These are phyloP conservation scores for Wickerhamomyces sp. DNA, from an alignment of 1,139 yeast species.

Conservation along the genomic window DNA sequence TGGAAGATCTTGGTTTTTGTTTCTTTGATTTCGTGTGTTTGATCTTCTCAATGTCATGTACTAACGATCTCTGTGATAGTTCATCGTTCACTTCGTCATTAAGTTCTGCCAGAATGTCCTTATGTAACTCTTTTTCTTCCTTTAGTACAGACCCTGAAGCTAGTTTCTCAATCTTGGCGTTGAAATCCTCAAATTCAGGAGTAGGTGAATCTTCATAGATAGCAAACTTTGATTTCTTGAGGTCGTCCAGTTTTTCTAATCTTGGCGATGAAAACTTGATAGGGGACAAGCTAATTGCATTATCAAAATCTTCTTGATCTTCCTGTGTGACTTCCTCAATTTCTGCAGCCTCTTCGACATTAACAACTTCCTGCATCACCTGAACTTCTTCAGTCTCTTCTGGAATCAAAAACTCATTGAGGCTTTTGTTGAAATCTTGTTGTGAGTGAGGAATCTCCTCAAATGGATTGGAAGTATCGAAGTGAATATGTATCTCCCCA, in stretches of 20 bases:
- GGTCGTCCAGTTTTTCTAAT: slow-evolving; percentile 6
- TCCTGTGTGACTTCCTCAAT: neutral
- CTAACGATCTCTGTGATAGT: slow-evolving; percentile 14
- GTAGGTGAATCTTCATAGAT: slow-evolving; percentile 23
- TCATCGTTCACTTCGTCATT: slow-evolving; percentile 8
- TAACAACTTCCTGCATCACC: neutral
- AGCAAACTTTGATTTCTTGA: slow-evolving; percentile 8
- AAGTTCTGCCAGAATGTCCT: slow-evolving; percentile 4
- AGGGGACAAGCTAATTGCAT: slow-evolving; percentile 1
- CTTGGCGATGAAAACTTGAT: slow-evolving; percentile 18
- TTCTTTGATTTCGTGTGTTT: slow-evolving; percentile 26
- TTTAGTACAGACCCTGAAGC: slow-evolving; percentile 17
- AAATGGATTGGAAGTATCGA: slow-evolving; percentile 13
- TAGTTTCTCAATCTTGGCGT: slow-evolving; percentile 15
- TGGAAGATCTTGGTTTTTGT: slow-evolving; percentile 24
- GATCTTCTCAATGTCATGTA: slow-evolving; percentile 15
- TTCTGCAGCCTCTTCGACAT: too few relatives aligned
- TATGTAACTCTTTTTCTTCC: neutral
- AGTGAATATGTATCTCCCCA: slow-evolving; percentile 4
- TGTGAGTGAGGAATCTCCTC: slow-evolving; percentile 1
- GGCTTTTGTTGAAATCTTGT: slow-evolving; percentile 2
- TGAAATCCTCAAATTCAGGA: slow-evolving; percentile 14
- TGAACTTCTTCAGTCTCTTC: slow-evolving; percentile 6
- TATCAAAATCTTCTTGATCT: neutral
- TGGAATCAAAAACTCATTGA: slow-evolving; percentile 9